Conservation (phyloP, 139 green algal species). For the Haematococcus sp. region DNA sequence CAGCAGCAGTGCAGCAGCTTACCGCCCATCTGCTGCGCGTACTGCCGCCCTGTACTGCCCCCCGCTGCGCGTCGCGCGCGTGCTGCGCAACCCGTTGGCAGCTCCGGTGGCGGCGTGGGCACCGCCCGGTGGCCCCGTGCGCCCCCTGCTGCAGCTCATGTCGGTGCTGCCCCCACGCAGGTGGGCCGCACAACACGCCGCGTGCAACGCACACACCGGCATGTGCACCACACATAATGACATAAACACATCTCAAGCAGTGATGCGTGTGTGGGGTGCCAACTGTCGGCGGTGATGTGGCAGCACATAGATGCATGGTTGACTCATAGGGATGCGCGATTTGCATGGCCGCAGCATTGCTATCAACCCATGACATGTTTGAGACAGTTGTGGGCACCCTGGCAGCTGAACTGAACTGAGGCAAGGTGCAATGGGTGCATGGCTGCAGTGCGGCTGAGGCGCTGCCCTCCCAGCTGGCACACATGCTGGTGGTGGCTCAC, state of each 20-base stretch:
- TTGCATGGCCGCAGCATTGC: too few relatives aligned
- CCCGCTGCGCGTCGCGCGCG: slow-evolving; percentile 1
- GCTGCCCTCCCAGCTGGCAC: slow-evolving; percentile 45
- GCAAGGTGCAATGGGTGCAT: too few relatives aligned
- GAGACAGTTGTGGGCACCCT: background rate
- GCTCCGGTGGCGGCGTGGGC: slow-evolving; percentile 28
- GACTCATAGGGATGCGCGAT: too few relatives aligned
- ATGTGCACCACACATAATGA: background rate
- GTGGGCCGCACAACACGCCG: slow-evolving; percentile 14
- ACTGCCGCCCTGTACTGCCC: background rate
- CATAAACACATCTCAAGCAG: background rate
- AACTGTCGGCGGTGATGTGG: too few relatives aligned
- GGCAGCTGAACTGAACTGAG: background rate
- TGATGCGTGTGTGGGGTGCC: too few relatives aligned
- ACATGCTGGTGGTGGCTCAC: slow-evolving; percentile 34
- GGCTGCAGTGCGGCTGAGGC: slow-evolving; percentile 40
- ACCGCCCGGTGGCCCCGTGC: slow-evolving; percentile 34
- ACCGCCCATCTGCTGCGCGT: slow-evolving; percentile 14
- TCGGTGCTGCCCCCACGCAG: slow-evolving; percentile 57
- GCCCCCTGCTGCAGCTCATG: slow-evolving; percentile 63
- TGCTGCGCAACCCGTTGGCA: slow-evolving; percentile 1
- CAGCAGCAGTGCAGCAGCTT: background rate
- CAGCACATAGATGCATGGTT: too few relatives aligned
- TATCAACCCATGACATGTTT: too few relatives aligned
- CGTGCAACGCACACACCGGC: background rate